These are phyloP conservation scores for Fusarium decemcellulare DNA, from an alignment of 2,329 filamentous ascomycete genomes.

Conservation along the genomic window DNA sequence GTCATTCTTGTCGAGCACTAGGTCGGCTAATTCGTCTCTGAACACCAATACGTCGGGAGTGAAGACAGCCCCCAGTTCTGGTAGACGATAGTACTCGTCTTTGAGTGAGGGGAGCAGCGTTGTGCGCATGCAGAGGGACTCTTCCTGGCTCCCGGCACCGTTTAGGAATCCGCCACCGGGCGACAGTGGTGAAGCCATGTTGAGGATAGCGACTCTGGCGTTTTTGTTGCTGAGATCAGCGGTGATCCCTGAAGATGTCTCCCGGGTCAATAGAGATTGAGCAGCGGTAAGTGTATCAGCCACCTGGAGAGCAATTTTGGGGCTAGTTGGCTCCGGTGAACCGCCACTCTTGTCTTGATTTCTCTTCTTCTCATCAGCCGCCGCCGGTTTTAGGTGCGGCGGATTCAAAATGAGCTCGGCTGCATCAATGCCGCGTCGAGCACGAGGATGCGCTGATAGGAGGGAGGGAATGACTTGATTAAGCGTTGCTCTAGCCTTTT, in stretches of 20 bases:
- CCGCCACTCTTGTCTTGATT: background rate
- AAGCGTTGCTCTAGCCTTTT: slow-evolving; percentile 69
- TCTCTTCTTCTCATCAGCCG: background rate
- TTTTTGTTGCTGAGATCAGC: slow-evolving; percentile 24
- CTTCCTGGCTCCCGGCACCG: slow-evolving; percentile 73
- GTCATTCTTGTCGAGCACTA: slow-evolving; percentile 60
- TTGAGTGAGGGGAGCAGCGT: slow-evolving; percentile 71
- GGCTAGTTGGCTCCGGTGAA: slow-evolving; percentile 10
- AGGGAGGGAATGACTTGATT: slow-evolving; percentile 72
- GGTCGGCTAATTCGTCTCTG: slow-evolving; percentile 51
- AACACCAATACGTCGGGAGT: slow-evolving; percentile 74
- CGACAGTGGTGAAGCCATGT: slow-evolving; percentile 74
- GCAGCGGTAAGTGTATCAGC: slow-evolving; percentile 70
- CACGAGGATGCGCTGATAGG: slow-evolving; percentile 66
- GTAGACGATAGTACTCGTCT: slow-evolving; percentile 72
- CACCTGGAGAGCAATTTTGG: slow-evolving; percentile 61
- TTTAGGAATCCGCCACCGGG: slow-evolving; percentile 73
- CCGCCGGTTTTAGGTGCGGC: slow-evolving; percentile 12
- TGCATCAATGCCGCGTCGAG: slow-evolving; percentile 66
- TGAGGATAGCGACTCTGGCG: slow-evolving; percentile 66
- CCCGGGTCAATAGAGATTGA: slow-evolving; percentile 23
- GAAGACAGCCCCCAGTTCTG: slow-evolving; percentile 69
- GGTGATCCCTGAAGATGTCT: background rate
- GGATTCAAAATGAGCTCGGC: slow-evolving; percentile 63
- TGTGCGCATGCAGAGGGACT: slow-evolving; percentile 72